Evolutionary conservation across 306 rosid genomes (phyloP).

Genomic region (Arachis stenosperma): DNA sequence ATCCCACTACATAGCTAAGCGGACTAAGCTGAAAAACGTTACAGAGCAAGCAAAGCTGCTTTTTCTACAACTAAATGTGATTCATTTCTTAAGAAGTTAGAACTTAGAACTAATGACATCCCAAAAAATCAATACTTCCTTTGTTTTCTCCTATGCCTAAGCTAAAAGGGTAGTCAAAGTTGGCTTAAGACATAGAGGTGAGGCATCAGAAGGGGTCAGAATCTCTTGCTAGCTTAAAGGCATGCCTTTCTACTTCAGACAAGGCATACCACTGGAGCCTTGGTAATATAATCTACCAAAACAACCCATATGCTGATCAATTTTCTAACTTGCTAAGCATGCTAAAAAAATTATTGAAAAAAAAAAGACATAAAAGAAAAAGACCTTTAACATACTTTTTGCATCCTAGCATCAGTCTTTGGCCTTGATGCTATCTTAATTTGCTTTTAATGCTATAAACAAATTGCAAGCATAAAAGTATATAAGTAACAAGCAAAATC

Average conservation of each 20-base stretch:
- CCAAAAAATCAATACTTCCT: constrained; percentile 2
- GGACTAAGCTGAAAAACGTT: constrained; percentile 20
- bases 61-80: constrained; percentile 7
- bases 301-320: neutral
- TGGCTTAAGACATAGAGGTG: neutral
- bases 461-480: constrained; percentile 16
- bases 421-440: neutral
- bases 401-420: constrained; percentile 7
- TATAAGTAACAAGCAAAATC: constrained; percentile 13
- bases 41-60: constrained; percentile 17
- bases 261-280: constrained; percentile 3
- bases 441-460: neutral
- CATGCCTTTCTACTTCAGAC: neutral
- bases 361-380: neutral
- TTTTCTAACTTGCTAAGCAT: neutral
- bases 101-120: constrained; percentile 17
- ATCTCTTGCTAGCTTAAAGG: neutral
- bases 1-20: constrained; percentile 24
- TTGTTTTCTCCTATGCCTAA: neutral
- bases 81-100: constrained; percentile 10
- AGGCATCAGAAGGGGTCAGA: neutral
- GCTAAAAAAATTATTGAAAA: neutral
- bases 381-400: neutral
- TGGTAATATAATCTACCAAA: neutral
- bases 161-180: constrained; percentile 19